Evolutionary conservation across 768 basidiomycete species (phyloP).

Genomic region (Boletus insuetus): DNA sequence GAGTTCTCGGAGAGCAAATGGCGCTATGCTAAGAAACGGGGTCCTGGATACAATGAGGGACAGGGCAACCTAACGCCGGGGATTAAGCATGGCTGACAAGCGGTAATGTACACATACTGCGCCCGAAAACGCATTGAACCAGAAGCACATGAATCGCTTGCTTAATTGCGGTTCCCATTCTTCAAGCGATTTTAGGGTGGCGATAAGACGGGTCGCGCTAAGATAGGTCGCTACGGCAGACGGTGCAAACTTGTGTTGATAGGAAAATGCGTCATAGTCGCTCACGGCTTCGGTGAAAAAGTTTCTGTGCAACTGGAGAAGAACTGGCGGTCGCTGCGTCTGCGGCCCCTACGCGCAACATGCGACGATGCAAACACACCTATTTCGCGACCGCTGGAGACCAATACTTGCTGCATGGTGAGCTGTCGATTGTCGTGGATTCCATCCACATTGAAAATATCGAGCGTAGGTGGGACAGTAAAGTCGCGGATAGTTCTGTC

Average conservation of each 20-base stretch:
- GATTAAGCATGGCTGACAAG: not conserved
- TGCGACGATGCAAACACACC: constrained; percentile 38
- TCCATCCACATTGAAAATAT: constrained; percentile 39
- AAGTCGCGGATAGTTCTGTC: constrained; percentile 59
- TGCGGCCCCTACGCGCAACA: not conserved
- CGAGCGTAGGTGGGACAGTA: constrained; percentile 47
- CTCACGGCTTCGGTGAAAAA: constrained; percentile 68
- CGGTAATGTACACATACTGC: constrained; percentile 45
- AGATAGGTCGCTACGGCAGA: constrained; percentile 71
- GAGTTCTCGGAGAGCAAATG: constrained; percentile 58
- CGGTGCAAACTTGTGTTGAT: constrained; percentile 61
- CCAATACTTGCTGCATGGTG: constrained; percentile 63
- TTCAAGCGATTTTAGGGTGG: constrained; percentile 54
- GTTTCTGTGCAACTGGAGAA: constrained; percentile 65
- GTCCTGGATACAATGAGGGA: constrained; percentile 63
- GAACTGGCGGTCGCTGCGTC: constrained; percentile 38
- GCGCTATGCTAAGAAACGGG: constrained; percentile 55
- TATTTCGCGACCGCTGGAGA: constrained; percentile 60
- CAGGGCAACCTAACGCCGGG: constrained; percentile 49
- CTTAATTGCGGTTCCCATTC: constrained; percentile 58
- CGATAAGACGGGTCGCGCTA: constrained; percentile 55
- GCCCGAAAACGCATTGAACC: constrained; percentile 74
- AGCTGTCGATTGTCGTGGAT: constrained; percentile 47
- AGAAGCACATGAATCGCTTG: constrained; percentile 65
- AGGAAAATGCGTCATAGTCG: constrained; percentile 48